Evolutionary conservation across 2,329 filamentous ascomycete genomes (phyloP), one percentile per base, ranked within the genome.

Genomic region (Penicillium psychrosexuale): DNA sequence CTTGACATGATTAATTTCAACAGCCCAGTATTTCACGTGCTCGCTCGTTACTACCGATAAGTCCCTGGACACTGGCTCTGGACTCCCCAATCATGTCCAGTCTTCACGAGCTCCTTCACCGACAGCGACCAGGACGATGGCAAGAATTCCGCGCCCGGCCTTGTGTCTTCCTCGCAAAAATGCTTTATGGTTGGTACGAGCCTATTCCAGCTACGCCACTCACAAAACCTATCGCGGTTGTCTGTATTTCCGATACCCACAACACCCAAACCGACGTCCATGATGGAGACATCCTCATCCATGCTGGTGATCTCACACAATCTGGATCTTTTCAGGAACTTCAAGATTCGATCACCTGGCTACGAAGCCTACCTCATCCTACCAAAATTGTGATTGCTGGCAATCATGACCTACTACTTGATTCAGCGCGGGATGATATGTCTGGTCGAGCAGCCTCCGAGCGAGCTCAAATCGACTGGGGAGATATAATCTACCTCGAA

Each of bases 391-490:
- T 91, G 15, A 84, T 96, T 31, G 84, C 84, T 13, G 91, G 91
- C 0, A 96, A 96, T 68, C 91, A 96, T 68, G 91, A 96, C 65
- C 84, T 84, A 58, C 90, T 83, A 75, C 87, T 95, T 55, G 91
- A 94, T 70, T 77, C 81, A 27, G 75, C 76, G 40, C 83, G 82
- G 9, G 42, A 56, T 44, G 31, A 50, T 2, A n/a, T n/a, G n/a
- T 56, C 51, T 0, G 24, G 19, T 11, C 39, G 7, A 36, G 51
- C 51, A 51, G 72, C 76, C 8, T 75, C 78, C 22, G 83, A 88
- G 65, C 75, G 77, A 13, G 72, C 75, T 44, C 69, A 67, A 17
- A 75, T 90, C 3, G 75, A 89, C 58, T 84, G 88, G 75, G 84
- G 80, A 49, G 77, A 79, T 33, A 71, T 95, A 24, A 77, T 83